Base-by-base conservation (phyloP, 176 grass and related monocot species). In the Aegilops speltoides region DNA sequence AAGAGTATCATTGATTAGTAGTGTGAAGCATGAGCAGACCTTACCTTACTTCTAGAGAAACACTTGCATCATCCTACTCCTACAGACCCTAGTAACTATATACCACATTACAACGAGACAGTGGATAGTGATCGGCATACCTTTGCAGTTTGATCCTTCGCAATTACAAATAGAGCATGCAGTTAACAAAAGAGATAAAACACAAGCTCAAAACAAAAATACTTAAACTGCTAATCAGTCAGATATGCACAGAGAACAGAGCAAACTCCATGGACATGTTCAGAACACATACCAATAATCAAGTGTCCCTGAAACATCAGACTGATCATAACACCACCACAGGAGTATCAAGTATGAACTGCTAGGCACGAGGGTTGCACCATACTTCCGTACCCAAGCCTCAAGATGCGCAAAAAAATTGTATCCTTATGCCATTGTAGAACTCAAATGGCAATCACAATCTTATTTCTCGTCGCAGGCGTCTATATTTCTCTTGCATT, bases 401-500 rank as follows among this genome's bases (percentile, higher is more conserved):
- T 9, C 8, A 73, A 52, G 69, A 75, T 59, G 33, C 79, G 73
- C 75, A 74, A 65, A 79, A 79, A 66, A 6, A 73, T 8, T 2
- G 4, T 46, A 79, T 75, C 19, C 1, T 61, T 36, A 73, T 3
- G 5, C 4, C 37, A 63, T 28, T 29, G 26, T 0, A 63, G 45
- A 59, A 36, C 17, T 3, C 8, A 60, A 67, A 65, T 22, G 25
- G n/a, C 63, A 79, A 24, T 94, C 69, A 98, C 54, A 95, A 84
- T 84, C 79, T 98, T 82, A 96, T 93, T 50, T 81, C 79, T 86
- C 90, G 84, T 3, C 79, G 78, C 66, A 98, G 54, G 10, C 79
- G 79, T 79, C 50, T 87, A 76, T 93, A 85, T 75, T 91, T 94
- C 74, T 96, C 97, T 80, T 98, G 97, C 93, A 96, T 77, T 79